These are phyloP conservation scores for Neonectria faginata DNA, from an alignment of 2,329 filamentous ascomycete genomes.

Conservation along the genomic window DNA sequence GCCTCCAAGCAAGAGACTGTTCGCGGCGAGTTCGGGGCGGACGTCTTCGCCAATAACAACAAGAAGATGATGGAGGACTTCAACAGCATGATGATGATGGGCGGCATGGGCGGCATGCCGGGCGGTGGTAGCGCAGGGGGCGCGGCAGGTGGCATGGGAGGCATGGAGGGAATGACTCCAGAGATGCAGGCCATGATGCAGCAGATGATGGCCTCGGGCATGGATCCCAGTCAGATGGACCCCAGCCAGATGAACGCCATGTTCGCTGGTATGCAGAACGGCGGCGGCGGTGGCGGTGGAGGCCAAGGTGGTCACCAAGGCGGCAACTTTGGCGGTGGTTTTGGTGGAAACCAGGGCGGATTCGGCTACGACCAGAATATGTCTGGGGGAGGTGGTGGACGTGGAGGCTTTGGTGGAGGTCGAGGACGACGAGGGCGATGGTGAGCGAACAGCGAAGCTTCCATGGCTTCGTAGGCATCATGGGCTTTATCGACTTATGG, in stretches of 20 bases:
- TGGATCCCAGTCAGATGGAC: constrained; percentile 76
- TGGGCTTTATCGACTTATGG: constrained; percentile 39
- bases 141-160: constrained; percentile 58
- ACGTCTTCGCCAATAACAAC: constrained; percentile 70
- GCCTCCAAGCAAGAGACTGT: constrained; percentile 87
- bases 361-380: constrained; percentile 64
- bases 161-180: constrained; percentile 72
- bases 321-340: constrained; percentile 66
- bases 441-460: constrained; percentile 23
- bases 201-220: constrained; percentile 74
- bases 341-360: constrained; percentile 64
- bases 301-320: constrained; percentile 61
- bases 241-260: constrained; percentile 68
- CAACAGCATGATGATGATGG: constrained; percentile 76
- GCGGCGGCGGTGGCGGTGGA: constrained; percentile 55
- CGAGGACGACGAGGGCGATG: constrained; percentile 45
- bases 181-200: constrained; percentile 79
- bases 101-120: constrained; percentile 58
- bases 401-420: constrained; percentile 49
- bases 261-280: constrained; percentile 68
- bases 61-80: constrained; percentile 85
- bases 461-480: constrained; percentile 4
- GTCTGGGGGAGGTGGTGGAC: constrained; percentile 54
- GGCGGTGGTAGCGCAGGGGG: constrained; percentile 49
- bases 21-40: constrained; percentile 78